These are phyloP conservation scores for Oleoguttula mirabilis DNA, from an alignment of 495 filamentous ascomycete genomes.

Conservation along the genomic window DNA sequence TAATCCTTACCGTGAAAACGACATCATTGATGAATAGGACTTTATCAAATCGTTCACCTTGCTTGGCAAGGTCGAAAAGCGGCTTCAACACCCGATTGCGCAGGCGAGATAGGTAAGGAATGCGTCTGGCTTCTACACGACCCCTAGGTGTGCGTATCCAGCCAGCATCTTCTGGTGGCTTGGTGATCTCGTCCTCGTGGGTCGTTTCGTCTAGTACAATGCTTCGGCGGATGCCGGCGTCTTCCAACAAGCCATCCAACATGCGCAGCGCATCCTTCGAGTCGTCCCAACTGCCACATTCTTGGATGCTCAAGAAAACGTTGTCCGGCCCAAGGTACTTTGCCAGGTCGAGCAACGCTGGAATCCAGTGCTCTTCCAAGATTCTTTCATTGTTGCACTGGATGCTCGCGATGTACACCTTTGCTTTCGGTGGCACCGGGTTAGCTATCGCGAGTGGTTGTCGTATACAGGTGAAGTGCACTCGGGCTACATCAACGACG, in stretches of 20 bases:
- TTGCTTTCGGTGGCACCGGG: slow-evolving; percentile 12
- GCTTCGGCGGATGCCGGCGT: slow-evolving; percentile 39
- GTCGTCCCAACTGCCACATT: slow-evolving; percentile 61
- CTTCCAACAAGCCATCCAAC: slow-evolving; percentile 44
- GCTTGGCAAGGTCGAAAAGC: slow-evolving; percentile 35
- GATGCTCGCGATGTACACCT: slow-evolving; percentile 55
- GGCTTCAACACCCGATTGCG: slow-evolving; percentile 46
- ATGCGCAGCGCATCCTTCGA: slow-evolving; percentile 51
- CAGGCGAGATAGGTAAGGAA: slow-evolving; percentile 54
- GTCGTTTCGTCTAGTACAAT: slow-evolving; percentile 44
- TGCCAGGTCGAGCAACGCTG: slow-evolving; percentile 39
- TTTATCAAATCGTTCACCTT: slow-evolving; percentile 48
- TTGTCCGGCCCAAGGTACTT: slow-evolving; percentile 42
- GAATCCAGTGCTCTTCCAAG: slow-evolving; percentile 44
- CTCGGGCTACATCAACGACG: not conserved
- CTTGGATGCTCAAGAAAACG: slow-evolving; percentile 56
- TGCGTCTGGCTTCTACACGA: slow-evolving; percentile 44
- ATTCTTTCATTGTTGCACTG: slow-evolving; percentile 61
- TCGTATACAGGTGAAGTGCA: slow-evolving; percentile 1
- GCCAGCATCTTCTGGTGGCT: slow-evolving; percentile 33
- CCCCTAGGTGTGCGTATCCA: slow-evolving; percentile 46
- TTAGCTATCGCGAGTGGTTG: not conserved
- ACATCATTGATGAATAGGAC: slow-evolving; percentile 68
- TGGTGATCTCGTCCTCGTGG: slow-evolving; percentile 41
- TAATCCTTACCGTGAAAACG: slow-evolving; percentile 50